Evolutionary conservation across 2,329 filamentous ascomycete species (phyloP), one percentile per base, ranked within the genome.

Genomic region (Aureobasidium vineae): DNA sequence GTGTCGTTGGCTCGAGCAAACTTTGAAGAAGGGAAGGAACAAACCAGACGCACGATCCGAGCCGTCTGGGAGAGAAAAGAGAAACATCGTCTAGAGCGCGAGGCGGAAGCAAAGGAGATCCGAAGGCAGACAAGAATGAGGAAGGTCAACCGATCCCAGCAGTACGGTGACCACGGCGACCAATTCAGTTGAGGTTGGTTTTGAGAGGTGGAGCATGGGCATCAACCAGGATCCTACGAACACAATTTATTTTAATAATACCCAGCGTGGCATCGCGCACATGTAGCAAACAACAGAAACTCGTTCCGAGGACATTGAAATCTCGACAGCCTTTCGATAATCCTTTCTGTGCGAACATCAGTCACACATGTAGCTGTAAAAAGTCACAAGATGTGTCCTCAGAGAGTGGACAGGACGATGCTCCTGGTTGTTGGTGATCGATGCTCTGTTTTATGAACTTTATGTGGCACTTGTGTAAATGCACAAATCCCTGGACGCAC

Each of bases 11-110:
- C 95, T 1, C 84, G 87, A 65, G 91, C 91, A 13, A 99, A 99
- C 77, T 99, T 92, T 71, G 83, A 86, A 6, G 91, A 96, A 75
- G 92, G 94, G 0, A 85, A 86, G 59, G 90, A 91, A 66, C 87
- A 90, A 77, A 91, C 95, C 23, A 88, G 86, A 70, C 83, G 87
- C 26, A 92, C 92, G 1, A 87, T 99, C 0, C 82, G 89, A 61
- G 95, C 92, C 3, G 92, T 99, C 1, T 99, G 97, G 77, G 91
- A 97, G 82, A 84, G 95, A 68, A 97, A 97, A 83, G 95, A 89
- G 80, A 86, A 83, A 75, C 73, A 81, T 67, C 82, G 92, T 19
- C 78, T 89, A 73, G 81, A 86, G 67, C 70, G 75, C 60, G 82
- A 85, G 70, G 74, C 72, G 63, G 74, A 75, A 19, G 78, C 79